Percentiles rank a stretch among this genome's conserved stretches.
Conservation (phyloP, 306 rosid species). For the Sindora glabra region DNA sequence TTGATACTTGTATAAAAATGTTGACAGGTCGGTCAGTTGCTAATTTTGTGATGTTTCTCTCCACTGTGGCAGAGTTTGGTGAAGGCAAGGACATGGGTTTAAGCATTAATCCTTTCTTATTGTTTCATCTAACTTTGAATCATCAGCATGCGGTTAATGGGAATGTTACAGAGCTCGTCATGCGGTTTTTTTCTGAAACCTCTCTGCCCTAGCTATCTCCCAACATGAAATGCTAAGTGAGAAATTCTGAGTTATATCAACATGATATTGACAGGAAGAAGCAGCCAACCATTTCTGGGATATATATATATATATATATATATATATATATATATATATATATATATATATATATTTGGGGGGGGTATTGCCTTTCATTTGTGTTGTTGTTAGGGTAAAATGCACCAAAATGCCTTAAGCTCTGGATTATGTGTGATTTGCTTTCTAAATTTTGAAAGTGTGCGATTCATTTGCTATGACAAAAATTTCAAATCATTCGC, state of each 20-base stretch:
- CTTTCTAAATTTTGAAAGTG: too few relatives aligned
- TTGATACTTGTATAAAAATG: constrained; percentile 37
- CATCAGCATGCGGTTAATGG: constrained; percentile 6
- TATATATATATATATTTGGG: too few relatives aligned
- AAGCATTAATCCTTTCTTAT: background rate
- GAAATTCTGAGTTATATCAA: background rate
- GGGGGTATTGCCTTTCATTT: too few relatives aligned
- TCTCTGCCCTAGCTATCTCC: background rate
- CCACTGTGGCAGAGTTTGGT: constrained; percentile 12
- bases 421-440: too few relatives aligned
- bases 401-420: too few relatives aligned
- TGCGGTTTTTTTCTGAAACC: background rate
- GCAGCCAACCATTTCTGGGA: too few relatives aligned
- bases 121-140: constrained; percentile 15
- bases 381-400: too few relatives aligned
- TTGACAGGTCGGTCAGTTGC: constrained; percentile 16
- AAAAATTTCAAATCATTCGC: too few relatives aligned
- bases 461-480: too few relatives aligned
- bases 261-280: too few relatives aligned
- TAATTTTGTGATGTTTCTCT: constrained; percentile 18
- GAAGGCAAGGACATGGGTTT: constrained; percentile 20
- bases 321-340: too few relatives aligned
- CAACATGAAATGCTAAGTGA: background rate
- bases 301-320: too few relatives aligned
- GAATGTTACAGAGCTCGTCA: background rate